A percentile compares a stretch with the other conserved stretches of the same genome.
Evolutionary conservation across 2,329 filamentous ascomycete species (phyloP).

Genomic region (Plenodomus biglobosus): DNA sequence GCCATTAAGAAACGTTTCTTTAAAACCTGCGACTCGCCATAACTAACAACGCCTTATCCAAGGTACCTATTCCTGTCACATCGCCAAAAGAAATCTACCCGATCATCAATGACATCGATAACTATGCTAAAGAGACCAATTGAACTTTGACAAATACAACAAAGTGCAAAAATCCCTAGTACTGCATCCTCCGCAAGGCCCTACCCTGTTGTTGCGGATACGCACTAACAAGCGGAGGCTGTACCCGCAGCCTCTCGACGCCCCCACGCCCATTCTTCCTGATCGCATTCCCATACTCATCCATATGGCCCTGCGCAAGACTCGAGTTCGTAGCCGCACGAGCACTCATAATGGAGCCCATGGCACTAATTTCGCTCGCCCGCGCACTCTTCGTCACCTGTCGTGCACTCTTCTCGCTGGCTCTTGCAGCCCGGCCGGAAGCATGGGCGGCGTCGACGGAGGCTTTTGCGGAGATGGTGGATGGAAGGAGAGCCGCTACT

Average conservation of each 20-base stretch:
- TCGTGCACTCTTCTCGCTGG: conserved; percentile 2
- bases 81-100: no score
- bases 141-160: no score
- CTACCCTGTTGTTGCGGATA: not conserved
- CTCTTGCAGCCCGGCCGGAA: not conserved
- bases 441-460: conserved; percentile 3
- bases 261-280: not conserved
- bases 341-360: not conserved
- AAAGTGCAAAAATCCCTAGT: no score
- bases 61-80: no score
- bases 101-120: no score
- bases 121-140: no score
- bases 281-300: conserved; percentile 2
- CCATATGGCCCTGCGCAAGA: conserved; percentile 6
- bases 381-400: conserved; percentile 3
- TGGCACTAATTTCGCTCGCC: conserved; percentile 1
- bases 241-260: not conserved
- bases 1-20: no score
- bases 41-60: no score
- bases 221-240: not conserved
- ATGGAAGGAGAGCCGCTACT: conserved; percentile 2
- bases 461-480: not conserved
- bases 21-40: no score
- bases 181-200: not conserved
- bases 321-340: not conserved